phyloP scores from a whole-genome alignment of 2,329 filamentous ascomycete genomes.

The Diaporthe velutina region DNA sequence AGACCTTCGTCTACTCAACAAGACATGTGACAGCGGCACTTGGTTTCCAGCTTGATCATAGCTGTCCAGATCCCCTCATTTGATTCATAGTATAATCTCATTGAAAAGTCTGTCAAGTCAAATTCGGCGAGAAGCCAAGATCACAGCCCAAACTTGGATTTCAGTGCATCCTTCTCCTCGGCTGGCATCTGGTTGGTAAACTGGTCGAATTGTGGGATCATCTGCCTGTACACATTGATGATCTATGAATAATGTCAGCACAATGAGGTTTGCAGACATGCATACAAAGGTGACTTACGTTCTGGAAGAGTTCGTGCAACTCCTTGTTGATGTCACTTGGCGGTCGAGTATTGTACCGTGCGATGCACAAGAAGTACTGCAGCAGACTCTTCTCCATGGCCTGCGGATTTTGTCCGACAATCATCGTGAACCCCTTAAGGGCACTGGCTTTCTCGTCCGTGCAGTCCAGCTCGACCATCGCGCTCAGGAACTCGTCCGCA shows the following conservation, averaged over 20 bases:
- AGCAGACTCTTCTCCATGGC: constrained; percentile 90
- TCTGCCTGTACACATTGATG: constrained; percentile 67
- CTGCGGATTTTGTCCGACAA: constrained; percentile 88
- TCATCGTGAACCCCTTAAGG: constrained; percentile 88
- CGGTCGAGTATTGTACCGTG: constrained; percentile 77
- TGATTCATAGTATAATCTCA: neutral
- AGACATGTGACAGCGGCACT: neutral
- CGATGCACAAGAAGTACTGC: constrained; percentile 87
- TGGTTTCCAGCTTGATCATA: constrained; percentile 1
- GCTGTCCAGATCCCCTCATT: neutral
- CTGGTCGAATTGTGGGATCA: constrained; percentile 70
- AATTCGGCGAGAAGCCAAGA: neutral
- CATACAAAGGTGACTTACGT: constrained; percentile 64
- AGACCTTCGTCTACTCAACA: neutral
- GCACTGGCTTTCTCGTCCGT: constrained; percentile 96
- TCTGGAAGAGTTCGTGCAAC: constrained; percentile 80
- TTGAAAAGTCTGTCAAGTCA: neutral
- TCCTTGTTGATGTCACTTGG: constrained; percentile 73
- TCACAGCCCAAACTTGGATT: constrained; percentile 56
- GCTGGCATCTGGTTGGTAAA: constrained; percentile 66
- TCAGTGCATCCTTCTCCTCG: constrained; percentile 63
- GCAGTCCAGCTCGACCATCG: constrained; percentile 86
- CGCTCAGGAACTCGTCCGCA: constrained; percentile 83
- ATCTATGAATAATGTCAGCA: constrained; percentile 49
- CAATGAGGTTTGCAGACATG: constrained; percentile 43